Evolutionary conservation across 2,329 filamentous ascomycete genomes (phyloP), one percentile per base, ranked within the genome.

Genomic region (Pseudocercospora pini-densiflorae): DNA sequence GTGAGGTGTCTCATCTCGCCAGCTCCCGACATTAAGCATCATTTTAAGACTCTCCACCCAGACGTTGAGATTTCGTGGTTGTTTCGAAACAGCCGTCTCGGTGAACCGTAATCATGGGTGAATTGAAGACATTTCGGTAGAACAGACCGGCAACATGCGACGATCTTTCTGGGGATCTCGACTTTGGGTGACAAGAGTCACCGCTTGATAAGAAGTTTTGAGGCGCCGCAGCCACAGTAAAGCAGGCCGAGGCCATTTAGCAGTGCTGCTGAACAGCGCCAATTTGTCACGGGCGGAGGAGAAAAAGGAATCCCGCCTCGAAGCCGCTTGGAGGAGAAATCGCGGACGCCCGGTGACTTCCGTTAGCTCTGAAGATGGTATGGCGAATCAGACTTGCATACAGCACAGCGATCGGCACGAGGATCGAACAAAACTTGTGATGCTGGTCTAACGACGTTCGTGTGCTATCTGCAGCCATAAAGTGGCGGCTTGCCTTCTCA

Each of bases 271-370:
- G 51, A 10, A 23, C 2, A n/a, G 51, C 49, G 24, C 19, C 21
- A 54, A 54, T 54, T 53, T 53, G 49, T 53, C 49, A 54, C 51
- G 51, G 24, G 51, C 14, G 21, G 47, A 51, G 47, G 47, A 21
- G 9, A 27, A 21, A 24, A 9, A 51, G 47, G 19, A 24, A 27
- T 51, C 7, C n/a, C 45, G 21, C n/a, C 33, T 36, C 33, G 33
- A 36, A 36, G 33, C 33, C 33, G 40, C 40, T 43, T 43, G 47
- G 47, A 21, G 19, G 21, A 51, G 47, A 51, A n/a, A n/a, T 16
- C 19, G 40, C n/a, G 16, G 16, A 43, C 40, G 5, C 16, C 5
- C 40, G 40, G 40, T 43, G 40, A 3, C 40, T 43, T 43, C 40
- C 40, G 16, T 43, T 43, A 43, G 40, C 40, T 43, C 40, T 43